Percentiles rank a stretch among this genome's conserved stretches.
Evolutionary conservation across 768 basidiomycete species (phyloP).

Genomic region (Rhizopogon vesiculosus): DNA sequence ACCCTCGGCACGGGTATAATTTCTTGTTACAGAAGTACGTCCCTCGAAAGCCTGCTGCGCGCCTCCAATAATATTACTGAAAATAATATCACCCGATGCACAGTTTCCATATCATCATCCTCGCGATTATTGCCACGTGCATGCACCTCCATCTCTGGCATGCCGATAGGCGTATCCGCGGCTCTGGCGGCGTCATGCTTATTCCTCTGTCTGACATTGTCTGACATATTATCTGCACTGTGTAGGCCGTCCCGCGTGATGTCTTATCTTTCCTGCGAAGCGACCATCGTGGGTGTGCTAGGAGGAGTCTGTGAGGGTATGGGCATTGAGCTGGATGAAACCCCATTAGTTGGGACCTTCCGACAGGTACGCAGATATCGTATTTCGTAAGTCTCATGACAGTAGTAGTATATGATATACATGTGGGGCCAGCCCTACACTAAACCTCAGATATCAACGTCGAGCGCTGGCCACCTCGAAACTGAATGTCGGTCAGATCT

Average conservation of each 20-base stretch:
- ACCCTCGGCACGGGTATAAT: background rate
- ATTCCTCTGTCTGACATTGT: background rate
- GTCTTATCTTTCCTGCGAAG: no score
- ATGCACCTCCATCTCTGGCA: background rate
- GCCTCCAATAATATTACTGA: background rate
- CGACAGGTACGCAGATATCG: no score
- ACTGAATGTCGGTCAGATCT: background rate
- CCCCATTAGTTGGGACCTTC: no score
- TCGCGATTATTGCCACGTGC: background rate
- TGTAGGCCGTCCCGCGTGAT: no score
- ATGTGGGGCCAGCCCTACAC: no score
- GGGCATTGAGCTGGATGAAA: no score
- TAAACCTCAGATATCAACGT: no score
- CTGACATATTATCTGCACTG: background rate
- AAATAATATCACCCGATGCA: background rate
- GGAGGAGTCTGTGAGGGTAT: no score
- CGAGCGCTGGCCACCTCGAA: background rate
- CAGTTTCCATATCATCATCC: background rate
- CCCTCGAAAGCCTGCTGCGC: background rate
- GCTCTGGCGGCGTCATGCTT: background rate
- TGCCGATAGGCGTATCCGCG: background rate
- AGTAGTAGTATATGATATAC: no score
- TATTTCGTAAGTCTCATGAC: no score
- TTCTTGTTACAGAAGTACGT: background rate
- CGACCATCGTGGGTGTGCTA: no score